Percentiles rank a stretch among this genome's conserved stretches.
These are phyloP conservation scores for Lactifluus subvellereus DNA, from an alignment of 768 basidiomycete genomes.

Conservation along the genomic window DNA sequence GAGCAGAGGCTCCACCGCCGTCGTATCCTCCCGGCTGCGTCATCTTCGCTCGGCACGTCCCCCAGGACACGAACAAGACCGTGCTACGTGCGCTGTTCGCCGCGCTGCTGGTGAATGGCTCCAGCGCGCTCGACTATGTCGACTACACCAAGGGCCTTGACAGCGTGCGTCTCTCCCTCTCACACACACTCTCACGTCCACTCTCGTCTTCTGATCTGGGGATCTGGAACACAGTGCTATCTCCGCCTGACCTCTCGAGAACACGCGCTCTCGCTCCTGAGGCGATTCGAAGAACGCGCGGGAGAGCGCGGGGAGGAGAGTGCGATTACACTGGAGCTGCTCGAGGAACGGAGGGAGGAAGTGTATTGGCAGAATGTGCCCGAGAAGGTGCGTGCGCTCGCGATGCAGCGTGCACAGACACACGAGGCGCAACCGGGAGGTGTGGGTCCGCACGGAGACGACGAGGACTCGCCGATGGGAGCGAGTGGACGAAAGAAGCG, in stretches of 20 bases:
- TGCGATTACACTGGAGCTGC: constrained; percentile 46
- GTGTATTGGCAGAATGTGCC: constrained; percentile 80
- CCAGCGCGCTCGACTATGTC: constrained; percentile 60
- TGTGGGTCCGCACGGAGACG: background rate
- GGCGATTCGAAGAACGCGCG: constrained; percentile 35
- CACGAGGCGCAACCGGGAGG: background rate
- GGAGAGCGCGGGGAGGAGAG: constrained; percentile 16
- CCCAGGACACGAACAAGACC: constrained; percentile 76
- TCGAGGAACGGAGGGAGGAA: constrained; percentile 55
- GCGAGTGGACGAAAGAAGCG: background rate
- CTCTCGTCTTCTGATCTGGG: too few relatives aligned
- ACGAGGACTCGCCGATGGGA: background rate
- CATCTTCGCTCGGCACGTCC: constrained; percentile 63
- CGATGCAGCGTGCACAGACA: constrained; percentile 43
- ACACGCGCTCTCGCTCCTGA: constrained; percentile 41
- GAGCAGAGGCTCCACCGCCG: background rate
- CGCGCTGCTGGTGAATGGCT: constrained; percentile 33
- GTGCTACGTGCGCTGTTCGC: constrained; percentile 58
- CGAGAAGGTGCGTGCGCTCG: constrained; percentile 58
- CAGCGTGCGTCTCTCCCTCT: constrained; percentile 40
- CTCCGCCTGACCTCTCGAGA: constrained; percentile 50
- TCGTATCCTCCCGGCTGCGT: constrained; percentile 55
- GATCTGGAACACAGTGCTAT: constrained; percentile 49
- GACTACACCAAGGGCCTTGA: constrained; percentile 78
- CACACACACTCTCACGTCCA: background rate